These are phyloP conservation scores for Vitis hybrid DNA, from an alignment of 177 flowering plant genomes.

Conservation along the genomic window DNA sequence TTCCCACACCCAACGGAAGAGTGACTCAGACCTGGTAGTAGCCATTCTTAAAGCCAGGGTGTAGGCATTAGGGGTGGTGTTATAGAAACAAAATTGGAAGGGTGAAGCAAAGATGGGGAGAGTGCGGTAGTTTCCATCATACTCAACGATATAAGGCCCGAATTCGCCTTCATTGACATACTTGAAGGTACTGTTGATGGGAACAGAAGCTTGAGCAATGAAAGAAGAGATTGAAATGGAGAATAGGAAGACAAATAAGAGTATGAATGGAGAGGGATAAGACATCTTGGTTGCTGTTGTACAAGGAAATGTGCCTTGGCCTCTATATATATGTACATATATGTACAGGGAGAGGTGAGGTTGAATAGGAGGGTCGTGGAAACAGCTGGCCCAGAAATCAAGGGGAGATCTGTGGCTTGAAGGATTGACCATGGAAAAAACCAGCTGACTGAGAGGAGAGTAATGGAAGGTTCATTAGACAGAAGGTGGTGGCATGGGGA, in stretches of 20 bases:
- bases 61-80: constrained; percentile 44
- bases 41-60: constrained; percentile 42
- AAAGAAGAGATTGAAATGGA: constrained; percentile 12
- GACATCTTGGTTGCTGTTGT: neutral
- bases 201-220: constrained; percentile 21
- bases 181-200: constrained; percentile 19
- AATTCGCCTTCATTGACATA: constrained; percentile 36
- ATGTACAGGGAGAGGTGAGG: no score
- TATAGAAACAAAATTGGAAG: constrained; percentile 41
- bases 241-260: constrained; percentile 3
- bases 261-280: neutral
- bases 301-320: neutral
- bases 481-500: no score
- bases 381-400: no score
- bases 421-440: no score
- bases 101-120: constrained; percentile 17
- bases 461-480: no score
- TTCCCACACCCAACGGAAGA: constrained; percentile 49
- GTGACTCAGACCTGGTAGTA: constrained; percentile 8
- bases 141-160: constrained; percentile 31
- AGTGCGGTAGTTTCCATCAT: constrained; percentile 25
- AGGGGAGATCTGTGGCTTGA: no score
- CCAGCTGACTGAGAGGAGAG: no score
- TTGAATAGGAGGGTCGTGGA: no score
- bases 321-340: neutral